Percentiles rank a stretch among this genome's conserved stretches.
Evolutionary conservation across 2,329 filamentous ascomycete species (phyloP).

Genomic region (Chaetomiaceae sp.): DNA sequence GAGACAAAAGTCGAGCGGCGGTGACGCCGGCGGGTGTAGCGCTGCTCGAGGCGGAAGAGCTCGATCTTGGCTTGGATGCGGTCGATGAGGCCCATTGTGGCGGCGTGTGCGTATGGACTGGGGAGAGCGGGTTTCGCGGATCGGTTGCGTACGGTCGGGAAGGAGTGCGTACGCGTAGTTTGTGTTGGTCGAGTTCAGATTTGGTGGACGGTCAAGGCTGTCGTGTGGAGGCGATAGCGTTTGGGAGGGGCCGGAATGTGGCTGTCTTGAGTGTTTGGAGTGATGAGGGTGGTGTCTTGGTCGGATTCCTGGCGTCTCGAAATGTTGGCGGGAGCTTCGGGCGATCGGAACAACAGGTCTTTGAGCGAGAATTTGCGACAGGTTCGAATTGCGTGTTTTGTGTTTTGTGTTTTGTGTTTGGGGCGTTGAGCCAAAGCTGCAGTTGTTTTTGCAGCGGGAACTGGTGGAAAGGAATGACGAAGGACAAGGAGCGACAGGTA

Average conservation of each 20-base stretch:
- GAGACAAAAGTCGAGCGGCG: conserved; percentile 86
- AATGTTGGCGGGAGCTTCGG: not conserved
- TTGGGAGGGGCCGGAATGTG: not conserved
- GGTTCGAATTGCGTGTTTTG: not conserved
- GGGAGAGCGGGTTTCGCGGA: not conserved
- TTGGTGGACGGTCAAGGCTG: not conserved
- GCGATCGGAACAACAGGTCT: not conserved
- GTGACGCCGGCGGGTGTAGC: conserved; percentile 82
- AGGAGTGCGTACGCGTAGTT: too few relatives aligned
- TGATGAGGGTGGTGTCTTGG: not conserved
- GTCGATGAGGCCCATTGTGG: conserved; percentile 48
- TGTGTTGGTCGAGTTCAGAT: not conserved
- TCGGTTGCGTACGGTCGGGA: too few relatives aligned
- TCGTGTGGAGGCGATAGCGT: not conserved
- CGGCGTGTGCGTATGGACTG: not conserved
- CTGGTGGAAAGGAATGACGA: conserved; percentile 2
- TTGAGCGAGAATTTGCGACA: not conserved
- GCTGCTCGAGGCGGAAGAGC: conserved; percentile 90
- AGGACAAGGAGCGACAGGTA: conserved; percentile 8
- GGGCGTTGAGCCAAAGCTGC: conserved; percentile 4
- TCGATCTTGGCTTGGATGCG: conserved; percentile 69
- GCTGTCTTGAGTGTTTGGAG: not conserved
- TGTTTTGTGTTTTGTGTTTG: not conserved
- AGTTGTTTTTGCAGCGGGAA: too few relatives aligned
- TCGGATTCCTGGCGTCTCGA: not conserved